Base-by-base conservation (phyloP, 2,329 filamentous ascomycete species). In the Xylariaceae sp. region DNA sequence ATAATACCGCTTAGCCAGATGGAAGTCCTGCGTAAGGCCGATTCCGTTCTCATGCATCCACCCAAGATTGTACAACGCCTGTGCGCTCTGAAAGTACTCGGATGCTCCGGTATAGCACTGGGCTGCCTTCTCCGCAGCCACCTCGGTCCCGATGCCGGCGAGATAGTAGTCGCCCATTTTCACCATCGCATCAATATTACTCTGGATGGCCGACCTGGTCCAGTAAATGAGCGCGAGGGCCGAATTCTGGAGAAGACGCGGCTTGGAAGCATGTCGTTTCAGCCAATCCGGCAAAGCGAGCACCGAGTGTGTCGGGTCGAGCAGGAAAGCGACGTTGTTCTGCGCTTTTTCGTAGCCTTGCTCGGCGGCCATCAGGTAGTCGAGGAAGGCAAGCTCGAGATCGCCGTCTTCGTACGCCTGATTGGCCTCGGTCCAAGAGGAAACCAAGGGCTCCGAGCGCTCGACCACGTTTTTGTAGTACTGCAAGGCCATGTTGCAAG, bases 41-140 rank as follows among this genome's bases (percentile, higher is more conserved):
- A 97, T 73, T 6, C 92, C 92, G 56, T 97, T 96, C 64, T 98
- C 92, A 57, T 98, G 88, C 90, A 98, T 97, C 92, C 92, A 98
- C 4, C 92, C 94, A 11, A 98, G 71, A 55, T 98, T 97, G 77
- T 88, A 98, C 41, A 96, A 78, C 11, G 94, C 92, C 64, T 98
- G 94, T 2, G 90, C 92, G 52, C 88, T 94, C 57, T 88, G 84
- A 51, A 90, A 81, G 43, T 85, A 88, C 57, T 98, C 92, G 0
- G 89, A 89, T 2, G 92, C 92, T 3, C 87, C 85, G 37, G 85
- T 83, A 55, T 98, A 98, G 67, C 92, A 98, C 31, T 85, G 81
- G 0, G 89, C 88, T 5, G 94, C 94, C 62, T 95, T 95, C 52
- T 89, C 82, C 13, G 85, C 68, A 50, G 94, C 85, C 0, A 69